These are phyloP conservation scores for Venturia carpophila DNA, from an alignment of 2,329 filamentous ascomycete genomes.

Conservation along the genomic window DNA sequence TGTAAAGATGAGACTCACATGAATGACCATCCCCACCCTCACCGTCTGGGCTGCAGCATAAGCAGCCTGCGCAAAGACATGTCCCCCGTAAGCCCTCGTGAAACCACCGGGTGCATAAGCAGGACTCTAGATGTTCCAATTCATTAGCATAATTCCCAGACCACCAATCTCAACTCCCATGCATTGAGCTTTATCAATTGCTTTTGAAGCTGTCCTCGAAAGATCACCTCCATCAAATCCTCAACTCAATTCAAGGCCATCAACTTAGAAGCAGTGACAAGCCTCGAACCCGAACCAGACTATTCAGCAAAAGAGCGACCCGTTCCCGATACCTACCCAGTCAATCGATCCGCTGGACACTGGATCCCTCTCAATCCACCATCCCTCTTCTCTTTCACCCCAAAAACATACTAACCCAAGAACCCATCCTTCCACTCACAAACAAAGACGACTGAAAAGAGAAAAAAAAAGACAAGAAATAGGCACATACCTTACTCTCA, in stretches of 20 bases:
- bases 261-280: too few relatives aligned
- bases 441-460: background rate
- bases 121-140: background rate
- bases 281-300: too few relatives aligned
- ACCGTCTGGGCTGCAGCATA: constrained; percentile 51
- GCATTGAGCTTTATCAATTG: too few relatives aligned
- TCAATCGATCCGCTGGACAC: too few relatives aligned
- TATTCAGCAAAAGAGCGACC: too few relatives aligned
- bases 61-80: constrained; percentile 50
- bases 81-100: constrained; percentile 45
- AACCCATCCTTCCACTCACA: background rate
- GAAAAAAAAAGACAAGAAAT: background rate
- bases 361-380: too few relatives aligned
- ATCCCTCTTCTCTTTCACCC: background rate
- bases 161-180: too few relatives aligned
- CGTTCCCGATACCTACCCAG: too few relatives aligned
- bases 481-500: background rate
- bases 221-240: too few relatives aligned
- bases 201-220: too few relatives aligned
- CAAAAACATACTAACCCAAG: too few relatives aligned
- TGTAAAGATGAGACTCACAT: constrained; percentile 33
- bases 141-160: background rate
- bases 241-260: too few relatives aligned
- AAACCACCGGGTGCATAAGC: constrained; percentile 15
- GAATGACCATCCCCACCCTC: constrained; percentile 41